A percentile compares a stretch with the other conserved stretches of the same genome.
Conservation (phyloP, 2,329 filamentous ascomycete species). For the Didymella sp. region DNA sequence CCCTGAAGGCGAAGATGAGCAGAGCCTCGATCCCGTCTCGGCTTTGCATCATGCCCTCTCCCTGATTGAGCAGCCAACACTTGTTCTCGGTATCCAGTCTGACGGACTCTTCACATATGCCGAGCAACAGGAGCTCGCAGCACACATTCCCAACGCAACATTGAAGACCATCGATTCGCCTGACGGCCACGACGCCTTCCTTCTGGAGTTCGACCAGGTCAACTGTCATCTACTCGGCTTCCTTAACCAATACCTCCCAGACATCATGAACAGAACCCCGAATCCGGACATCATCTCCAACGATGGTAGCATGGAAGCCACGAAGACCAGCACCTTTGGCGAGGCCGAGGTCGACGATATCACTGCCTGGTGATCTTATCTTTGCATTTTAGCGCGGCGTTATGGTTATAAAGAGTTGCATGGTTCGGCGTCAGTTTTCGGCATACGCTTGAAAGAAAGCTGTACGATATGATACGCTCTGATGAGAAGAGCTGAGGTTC, state of each 20-base stretch:
- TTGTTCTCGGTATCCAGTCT: constrained; percentile 93
- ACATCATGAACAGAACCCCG: constrained; percentile 75
- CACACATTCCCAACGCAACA: constrained; percentile 76
- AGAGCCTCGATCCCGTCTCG: constrained; percentile 61
- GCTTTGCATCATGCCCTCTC: constrained; percentile 71
- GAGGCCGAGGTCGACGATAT: constrained; percentile 97
- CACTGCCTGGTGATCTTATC: constrained; percentile 76
- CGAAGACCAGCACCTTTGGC: constrained; percentile 90
- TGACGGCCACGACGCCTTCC: constrained; percentile 94
- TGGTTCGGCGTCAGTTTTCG: constrained; percentile 40
- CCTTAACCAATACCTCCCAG: constrained; percentile 79
- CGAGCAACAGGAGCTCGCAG: constrained; percentile 91
- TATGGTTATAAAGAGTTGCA: constrained; percentile 23
- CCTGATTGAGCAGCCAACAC: constrained; percentile 83
- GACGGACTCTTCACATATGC: constrained; percentile 97
- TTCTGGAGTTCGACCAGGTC: constrained; percentile 96
- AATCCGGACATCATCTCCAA: constrained; percentile 47
- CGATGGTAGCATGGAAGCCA: constrained; percentile 64
- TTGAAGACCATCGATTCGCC: constrained; percentile 90
- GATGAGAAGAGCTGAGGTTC: constrained; percentile 41
- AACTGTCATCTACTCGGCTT: constrained; percentile 87
- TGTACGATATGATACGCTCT: constrained; percentile 35
- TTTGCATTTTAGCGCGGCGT: constrained; percentile 38
- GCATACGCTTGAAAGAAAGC: constrained; percentile 50
- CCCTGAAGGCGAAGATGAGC: constrained; percentile 42